phyloP scores from a whole-genome alignment of 75 land plant genomes.

The Pinus taeda region DNA sequence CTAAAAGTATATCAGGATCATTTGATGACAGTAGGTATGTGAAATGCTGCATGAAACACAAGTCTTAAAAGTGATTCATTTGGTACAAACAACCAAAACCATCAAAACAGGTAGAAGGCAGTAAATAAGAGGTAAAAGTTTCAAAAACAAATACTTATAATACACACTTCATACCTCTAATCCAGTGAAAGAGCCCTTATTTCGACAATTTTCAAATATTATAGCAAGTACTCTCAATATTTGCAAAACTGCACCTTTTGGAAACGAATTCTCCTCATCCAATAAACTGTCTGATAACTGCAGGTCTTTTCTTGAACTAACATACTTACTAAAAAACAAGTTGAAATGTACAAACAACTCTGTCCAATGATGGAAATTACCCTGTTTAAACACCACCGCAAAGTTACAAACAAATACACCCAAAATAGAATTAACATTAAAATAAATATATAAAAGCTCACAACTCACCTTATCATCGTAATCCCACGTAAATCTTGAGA shows the following conservation, averaged over 20 bases:
- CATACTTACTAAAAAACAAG: conserved; percentile 81
- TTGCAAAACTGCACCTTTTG: conserved; percentile 79
- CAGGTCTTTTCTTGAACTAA: conserved; percentile 77
- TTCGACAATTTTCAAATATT: conserved; percentile 88
- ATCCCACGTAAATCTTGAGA: conserved; percentile 44
- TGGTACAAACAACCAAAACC: not conserved
- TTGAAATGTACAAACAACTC: conserved; percentile 91
- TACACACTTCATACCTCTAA: conserved; percentile 61
- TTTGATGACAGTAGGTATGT: conserved; percentile 81
- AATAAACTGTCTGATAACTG: conserved; percentile 65
- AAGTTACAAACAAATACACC: conserved; percentile 8
- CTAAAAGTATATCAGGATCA: conserved; percentile 93
- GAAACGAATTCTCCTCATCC: conserved; percentile 62
- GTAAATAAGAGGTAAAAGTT: not conserved
- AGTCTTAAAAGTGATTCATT: conserved; percentile 6
- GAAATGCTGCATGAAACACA: conserved; percentile 63
- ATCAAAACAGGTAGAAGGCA: not conserved
- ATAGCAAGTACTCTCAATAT: conserved; percentile 86
- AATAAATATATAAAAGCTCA: not conserved
- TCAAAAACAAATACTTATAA: not conserved
- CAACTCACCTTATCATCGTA: conserved; percentile 37
- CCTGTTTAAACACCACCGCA: conserved; percentile 59
- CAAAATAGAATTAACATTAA: not conserved
- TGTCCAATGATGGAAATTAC: conserved; percentile 96
- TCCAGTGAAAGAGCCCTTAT: conserved; percentile 86